These are phyloP conservation scores for Ceratocystiopsis sp. DNA, from an alignment of 2,329 filamentous ascomycete species.

Conservation along the genomic window DNA sequence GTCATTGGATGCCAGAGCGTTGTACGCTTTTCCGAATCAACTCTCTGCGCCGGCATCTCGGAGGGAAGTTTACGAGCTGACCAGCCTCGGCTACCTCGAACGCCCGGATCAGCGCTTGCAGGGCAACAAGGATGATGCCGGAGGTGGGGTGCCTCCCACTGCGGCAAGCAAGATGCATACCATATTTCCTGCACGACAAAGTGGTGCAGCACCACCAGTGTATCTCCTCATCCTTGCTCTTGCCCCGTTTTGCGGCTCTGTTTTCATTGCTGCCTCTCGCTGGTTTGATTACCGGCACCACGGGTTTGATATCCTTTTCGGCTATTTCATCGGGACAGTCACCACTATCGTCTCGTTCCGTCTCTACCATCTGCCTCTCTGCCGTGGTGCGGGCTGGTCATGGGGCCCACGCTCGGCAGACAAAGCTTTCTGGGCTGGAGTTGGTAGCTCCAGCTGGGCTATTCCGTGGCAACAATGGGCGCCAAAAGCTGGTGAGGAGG, in stretches of 20 bases:
- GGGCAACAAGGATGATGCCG: too few relatives aligned
- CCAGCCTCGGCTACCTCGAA: not conserved
- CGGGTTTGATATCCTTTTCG: slow-evolving; percentile 81
- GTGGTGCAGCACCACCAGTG: slow-evolving; percentile 67
- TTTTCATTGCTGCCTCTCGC: slow-evolving; percentile 71
- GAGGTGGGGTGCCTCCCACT: too few relatives aligned
- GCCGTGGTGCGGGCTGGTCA: slow-evolving; percentile 68
- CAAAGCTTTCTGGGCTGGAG: slow-evolving; percentile 57
- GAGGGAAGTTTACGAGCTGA: not conserved
- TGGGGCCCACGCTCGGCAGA: slow-evolving; percentile 64
- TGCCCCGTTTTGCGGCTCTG: slow-evolving; percentile 54
- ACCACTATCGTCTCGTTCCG: slow-evolving; percentile 61
- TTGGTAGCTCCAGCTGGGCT: slow-evolving; percentile 40
- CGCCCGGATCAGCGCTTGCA: too few relatives aligned
- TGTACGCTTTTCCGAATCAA: slow-evolving; percentile 62
- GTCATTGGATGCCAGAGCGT: slow-evolving; percentile 16
- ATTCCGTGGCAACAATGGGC: slow-evolving; percentile 14
- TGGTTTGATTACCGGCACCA: slow-evolving; percentile 84
- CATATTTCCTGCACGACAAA: slow-evolving; percentile 41
- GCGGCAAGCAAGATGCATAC: slow-evolving; percentile 5
- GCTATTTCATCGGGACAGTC: slow-evolving; percentile 59
- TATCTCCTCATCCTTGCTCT: slow-evolving; percentile 57
- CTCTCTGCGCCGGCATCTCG: slow-evolving; percentile 17
- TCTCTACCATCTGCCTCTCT: slow-evolving; percentile 71
- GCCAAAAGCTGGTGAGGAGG: slow-evolving; percentile 11